A percentile compares a stretch with the other conserved stretches of the same genome.
Conservation (phyloP, 306 rosid species). For the Cucumis cinereus region DNA sequence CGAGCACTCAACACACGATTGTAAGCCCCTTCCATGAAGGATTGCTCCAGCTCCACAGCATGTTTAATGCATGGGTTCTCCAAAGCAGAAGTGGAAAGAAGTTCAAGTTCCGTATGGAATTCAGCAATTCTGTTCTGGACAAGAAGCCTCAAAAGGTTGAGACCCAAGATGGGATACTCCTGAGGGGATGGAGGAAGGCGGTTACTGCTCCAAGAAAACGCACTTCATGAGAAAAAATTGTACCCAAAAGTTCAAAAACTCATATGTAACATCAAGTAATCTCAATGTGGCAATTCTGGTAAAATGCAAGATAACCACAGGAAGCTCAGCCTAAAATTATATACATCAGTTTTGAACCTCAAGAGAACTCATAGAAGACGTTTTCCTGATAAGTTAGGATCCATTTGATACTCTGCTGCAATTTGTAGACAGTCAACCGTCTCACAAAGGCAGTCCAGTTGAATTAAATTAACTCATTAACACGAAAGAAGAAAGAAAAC, state of each 20-base stretch:
- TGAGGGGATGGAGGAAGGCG: constrained; percentile 70
- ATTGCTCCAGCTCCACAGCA: constrained; percentile 98
- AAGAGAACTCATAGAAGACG: background rate
- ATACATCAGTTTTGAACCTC: background rate
- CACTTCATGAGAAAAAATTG: background rate
- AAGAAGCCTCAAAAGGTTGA: constrained; percentile 88
- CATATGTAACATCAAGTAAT: background rate
- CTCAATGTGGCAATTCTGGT: background rate
- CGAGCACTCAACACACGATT: constrained; percentile 91
- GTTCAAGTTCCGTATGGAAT: constrained; percentile 91
- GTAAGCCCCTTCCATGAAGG: constrained; percentile 99
- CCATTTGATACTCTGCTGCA: background rate
- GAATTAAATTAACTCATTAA: background rate
- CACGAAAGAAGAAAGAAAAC: background rate
- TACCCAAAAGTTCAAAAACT: background rate
- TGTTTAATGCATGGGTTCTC: constrained; percentile 89
- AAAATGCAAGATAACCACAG: background rate
- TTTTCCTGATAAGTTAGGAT: background rate
- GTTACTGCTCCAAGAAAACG: constrained; percentile 36
- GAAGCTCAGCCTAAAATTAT: background rate
- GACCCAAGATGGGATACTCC: constrained; percentile 90
- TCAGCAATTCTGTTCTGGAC: constrained; percentile 98
- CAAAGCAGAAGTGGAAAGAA: constrained; percentile 71
- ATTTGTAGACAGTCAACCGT: background rate
- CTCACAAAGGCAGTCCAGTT: background rate